Base-by-base conservation (phyloP, 2,329 filamentous ascomycete species). In the Hypoxylon sp. region DNA sequence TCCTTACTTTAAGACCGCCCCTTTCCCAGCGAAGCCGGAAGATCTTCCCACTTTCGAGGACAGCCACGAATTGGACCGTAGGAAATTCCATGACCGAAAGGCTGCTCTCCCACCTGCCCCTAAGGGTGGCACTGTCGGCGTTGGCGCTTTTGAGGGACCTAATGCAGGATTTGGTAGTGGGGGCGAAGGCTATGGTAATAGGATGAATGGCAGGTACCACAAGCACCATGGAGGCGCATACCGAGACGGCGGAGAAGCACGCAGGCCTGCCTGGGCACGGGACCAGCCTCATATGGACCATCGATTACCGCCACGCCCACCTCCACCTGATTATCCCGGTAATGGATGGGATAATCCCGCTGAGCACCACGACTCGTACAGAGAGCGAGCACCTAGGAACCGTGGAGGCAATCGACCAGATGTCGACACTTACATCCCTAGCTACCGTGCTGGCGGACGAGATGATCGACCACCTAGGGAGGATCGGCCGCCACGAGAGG, bases 31-130 rank as follows among this genome's bases (percentile, higher is more conserved):
- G 42, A 88, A 88, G 61, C 94, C 96, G 0, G 91, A 92, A 71
- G 94, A 98, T 56, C 87, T 99, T n/a, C 96, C 96, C 1, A 88
- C 84, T 14, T 98, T 97, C 76, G 93, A 97, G 77, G 95, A 98
- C 76, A 97, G 94, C 49, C 96, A 99, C 80, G 96, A 99, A 80
- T 85, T 98, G n/a, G 96, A 99, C 78, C 89, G 95, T 56, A 90
- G 94, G 78, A 97, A 95, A 81, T 95, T 94, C 74, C 91, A 97
- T 72, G 92, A 94, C 65, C 91, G 96, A 76, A 93, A 93, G 77
- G 92, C 92, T 22, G 92, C 91, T 22, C 86, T 95, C 10, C 95
- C 95, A 3, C 95, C 96, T 11, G 96, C 95, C 0, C 96, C 96
- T 0, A 94, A 95, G 73, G 95, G 95, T 11, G 95, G 94, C 3